Base-by-base conservation (phyloP, 306 rosid genomes). In the Oxytropis ochrocephala region DNA sequence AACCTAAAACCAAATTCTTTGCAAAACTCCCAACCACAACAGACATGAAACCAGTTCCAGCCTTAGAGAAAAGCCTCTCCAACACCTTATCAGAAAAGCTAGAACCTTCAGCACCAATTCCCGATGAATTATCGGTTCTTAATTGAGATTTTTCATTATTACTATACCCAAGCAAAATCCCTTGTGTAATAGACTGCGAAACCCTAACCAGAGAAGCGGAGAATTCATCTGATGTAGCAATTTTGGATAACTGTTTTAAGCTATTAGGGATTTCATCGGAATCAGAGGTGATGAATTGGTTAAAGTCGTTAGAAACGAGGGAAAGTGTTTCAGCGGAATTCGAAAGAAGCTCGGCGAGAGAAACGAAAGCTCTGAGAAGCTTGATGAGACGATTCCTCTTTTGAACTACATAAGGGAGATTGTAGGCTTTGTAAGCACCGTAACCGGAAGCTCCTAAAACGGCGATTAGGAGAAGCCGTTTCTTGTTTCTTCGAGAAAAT, bases 11-110 rank as follows among this genome's bases (percentile, higher is more conserved):
- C 85, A 91, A 61, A 61, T 94, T 94, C 84, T 76, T 85, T 0
- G 96, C 99, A 69, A 94, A 94, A 80, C 96, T 94, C 41, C 99
- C 99, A n/a, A 88, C 96, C 62, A 94, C 89, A 56, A 84, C 92
- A 8, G 97, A 90, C 32, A 33, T 86, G 41, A 94, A 94, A 39
- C 99, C 95, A 1, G 95, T 79, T 60, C 99, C 99, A 3, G 96
- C 87, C 29, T 80, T 78, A 8, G 97, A 88, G 72, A 84, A 81
- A 35, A 87, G 77, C 74, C 58, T 80, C 33, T 91, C 97, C 61
- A 86, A 17, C 10, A 80, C 79, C 75, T 52, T 62, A 56, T 87
- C 89, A 0, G 89, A 53, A 44, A 85, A 71, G 74, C 68, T 56
- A 30, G 78, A 70, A 78, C 24, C n/a, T 19, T 14, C 69, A 7